These are phyloP conservation scores for Eleusine coracana DNA, from an alignment of 176 grass and related monocot species.

Conservation along the genomic window DNA sequence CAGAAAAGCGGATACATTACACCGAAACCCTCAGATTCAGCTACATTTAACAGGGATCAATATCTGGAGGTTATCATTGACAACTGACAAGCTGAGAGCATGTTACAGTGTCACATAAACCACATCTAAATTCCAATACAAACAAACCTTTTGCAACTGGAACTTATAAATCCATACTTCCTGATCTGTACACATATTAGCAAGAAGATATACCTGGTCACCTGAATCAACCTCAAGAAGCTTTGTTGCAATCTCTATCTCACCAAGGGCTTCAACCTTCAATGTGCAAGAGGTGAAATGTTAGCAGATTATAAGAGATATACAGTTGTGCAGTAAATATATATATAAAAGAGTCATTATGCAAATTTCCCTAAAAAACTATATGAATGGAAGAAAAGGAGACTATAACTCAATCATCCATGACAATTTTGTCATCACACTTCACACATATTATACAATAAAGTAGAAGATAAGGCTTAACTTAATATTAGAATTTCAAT, in stretches of 20 bases:
- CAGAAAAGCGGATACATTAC: no score
- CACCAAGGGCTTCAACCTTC: slow-evolving; percentile 87
- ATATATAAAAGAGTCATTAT: background rate
- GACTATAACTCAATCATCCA: slow-evolving; percentile 28
- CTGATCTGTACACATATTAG: slow-evolving; percentile 25
- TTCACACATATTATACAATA: slow-evolving; percentile 1
- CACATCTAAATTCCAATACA: no score
- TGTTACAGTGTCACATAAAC: no score
- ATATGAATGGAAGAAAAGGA: background rate
- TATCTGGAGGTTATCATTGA: no score
- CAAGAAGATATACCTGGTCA: slow-evolving; percentile 55
- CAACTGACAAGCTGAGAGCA: no score
- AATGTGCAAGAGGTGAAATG: slow-evolving; percentile 19
- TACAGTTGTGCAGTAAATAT: background rate
- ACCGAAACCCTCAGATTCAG: no score
- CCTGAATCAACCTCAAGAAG: slow-evolving; percentile 73
- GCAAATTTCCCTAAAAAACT: background rate
- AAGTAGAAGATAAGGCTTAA: background rate
- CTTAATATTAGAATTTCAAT: slow-evolving; percentile 13
- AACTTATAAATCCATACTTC: background rate
- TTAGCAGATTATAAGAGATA: slow-evolving; percentile 20
- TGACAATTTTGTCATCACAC: background rate
- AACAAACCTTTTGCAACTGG: no score
- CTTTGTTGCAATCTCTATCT: slow-evolving; percentile 97
- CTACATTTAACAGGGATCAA: no score